Evolutionary conservation across 805 yeast species (phyloP).

Genomic region (Blastobotrys peoriensis): DNA sequence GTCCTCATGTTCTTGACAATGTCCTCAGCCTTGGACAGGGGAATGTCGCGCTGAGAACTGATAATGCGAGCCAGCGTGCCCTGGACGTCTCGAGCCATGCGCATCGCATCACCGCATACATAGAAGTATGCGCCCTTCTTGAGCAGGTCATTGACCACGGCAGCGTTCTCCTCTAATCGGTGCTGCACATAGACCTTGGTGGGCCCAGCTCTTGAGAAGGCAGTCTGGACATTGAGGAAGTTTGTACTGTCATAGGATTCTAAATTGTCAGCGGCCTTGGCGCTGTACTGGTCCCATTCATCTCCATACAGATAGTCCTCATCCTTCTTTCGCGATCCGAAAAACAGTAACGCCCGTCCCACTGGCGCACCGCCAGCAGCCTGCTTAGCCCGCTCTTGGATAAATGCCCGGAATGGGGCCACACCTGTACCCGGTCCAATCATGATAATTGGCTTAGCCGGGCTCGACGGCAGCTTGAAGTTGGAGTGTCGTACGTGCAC

Average conservation of each 20-base stretch:
- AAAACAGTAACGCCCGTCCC: conserved; percentile 75
- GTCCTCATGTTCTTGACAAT: conserved; percentile 72
- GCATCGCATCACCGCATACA: conserved; percentile 95
- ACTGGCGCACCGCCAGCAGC: conserved; percentile 44
- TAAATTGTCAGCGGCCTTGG: conserved; percentile 10
- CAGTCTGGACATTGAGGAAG: conserved; percentile 56
- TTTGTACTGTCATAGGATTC: conserved; percentile 13
- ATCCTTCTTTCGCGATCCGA: conserved; percentile 73
- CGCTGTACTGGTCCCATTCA: conserved; percentile 73
- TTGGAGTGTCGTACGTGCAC: conserved; percentile 92
- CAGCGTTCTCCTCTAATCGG: conserved; percentile 46
- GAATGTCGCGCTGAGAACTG: conserved; percentile 53
- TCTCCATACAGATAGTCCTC: conserved; percentile 83
- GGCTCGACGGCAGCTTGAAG: conserved; percentile 85
- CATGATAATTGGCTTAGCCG: conserved; percentile 78
- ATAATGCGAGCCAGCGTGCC: conserved; percentile 58
- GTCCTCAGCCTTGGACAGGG: conserved; percentile 66
- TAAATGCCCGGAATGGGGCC: conserved; percentile 95
- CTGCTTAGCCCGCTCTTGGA: conserved; percentile 74
- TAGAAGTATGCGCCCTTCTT: conserved; percentile 76
- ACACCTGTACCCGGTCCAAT: conserved; percentile 99
- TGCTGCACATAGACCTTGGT: conserved; percentile 82
- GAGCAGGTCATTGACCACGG: conserved; percentile 46
- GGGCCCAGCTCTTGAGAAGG: conserved; percentile 73
- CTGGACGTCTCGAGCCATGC: conserved; percentile 94